Base-by-base conservation (phyloP, 331 rosid species). In the Pyrus hybrid region DNA sequence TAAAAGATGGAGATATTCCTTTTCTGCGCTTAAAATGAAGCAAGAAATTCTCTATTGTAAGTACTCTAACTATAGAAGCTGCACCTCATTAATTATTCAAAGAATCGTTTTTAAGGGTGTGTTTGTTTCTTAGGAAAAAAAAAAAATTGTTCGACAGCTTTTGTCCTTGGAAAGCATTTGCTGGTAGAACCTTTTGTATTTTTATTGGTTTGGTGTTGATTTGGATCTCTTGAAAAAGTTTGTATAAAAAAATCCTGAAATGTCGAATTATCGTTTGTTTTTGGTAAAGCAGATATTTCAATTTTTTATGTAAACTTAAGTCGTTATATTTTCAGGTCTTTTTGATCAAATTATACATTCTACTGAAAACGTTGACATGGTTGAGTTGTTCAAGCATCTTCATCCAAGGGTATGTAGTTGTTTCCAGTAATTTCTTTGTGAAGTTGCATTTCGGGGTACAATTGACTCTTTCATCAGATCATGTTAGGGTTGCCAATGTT, bases 311-410 rank as follows among this genome's bases (percentile, higher is more conserved):
- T 5, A 33, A 54, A 78, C 68, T 61, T 16, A 23, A 45, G 53
- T 57, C 54, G 72, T 72, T 75, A 65, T 77, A 66, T 49, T 77
- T 3, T 80, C 88, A 95, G 99, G 97, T 83, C 88, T 92, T 82
- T 95, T 87, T 82, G 99, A 95, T 71, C 99, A 95, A 85, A 90
- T 95, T 76, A 92, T 90, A 85, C 97, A 95, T 90, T 90, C 97
- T 68, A 85, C 96, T 21, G 97, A 95, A 70, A 89, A 92, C 71
- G 84, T 94, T 43, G 99, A 94, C 87, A 85, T 86, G 68, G 75
- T 82, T 26, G 97, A 95, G 84, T 84, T 95, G 80, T 90, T 86
- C 86, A 90, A 92, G 90, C 96, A 92, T 85, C 97, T 95, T 86
- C 99, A 95, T 88, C 85, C 92, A 49, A 86, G 84, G 99, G 99